phyloP scores from a whole-genome alignment of 805 yeast species.

The Naumovozyma baii region DNA sequence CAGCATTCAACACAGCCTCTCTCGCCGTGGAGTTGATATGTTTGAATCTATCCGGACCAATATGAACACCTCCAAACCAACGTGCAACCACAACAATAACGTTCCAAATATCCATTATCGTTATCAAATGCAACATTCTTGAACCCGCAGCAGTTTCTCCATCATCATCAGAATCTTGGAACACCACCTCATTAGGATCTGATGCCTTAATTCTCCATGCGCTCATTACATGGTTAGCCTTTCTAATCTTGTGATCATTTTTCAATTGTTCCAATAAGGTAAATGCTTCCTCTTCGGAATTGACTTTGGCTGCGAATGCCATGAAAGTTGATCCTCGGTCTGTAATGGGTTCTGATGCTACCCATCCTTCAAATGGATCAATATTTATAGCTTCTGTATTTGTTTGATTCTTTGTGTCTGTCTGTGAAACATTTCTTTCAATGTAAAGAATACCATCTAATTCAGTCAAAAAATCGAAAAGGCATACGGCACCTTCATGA shows the following conservation, averaged over 20 bases:
- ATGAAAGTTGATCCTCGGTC: slow-evolving; percentile 84
- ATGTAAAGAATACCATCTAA: slow-evolving; percentile 43
- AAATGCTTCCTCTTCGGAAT: slow-evolving; percentile 59
- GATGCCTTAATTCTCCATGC: slow-evolving; percentile 66
- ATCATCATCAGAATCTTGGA: slow-evolving; percentile 90
- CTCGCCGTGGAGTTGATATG: slow-evolving; percentile 86
- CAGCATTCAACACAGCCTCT: slow-evolving; percentile 66
- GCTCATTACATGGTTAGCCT: slow-evolving; percentile 71
- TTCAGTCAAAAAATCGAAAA: slow-evolving; percentile 70
- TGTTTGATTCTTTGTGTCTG: slow-evolving; percentile 5
- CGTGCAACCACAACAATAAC: slow-evolving; percentile 74
- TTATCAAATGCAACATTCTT: slow-evolving; percentile 65
- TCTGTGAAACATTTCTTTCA: slow-evolving; percentile 20
- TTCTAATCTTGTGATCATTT: slow-evolving; percentile 54
- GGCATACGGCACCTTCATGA: slow-evolving; percentile 53
- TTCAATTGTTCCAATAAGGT: slow-evolving; percentile 42
- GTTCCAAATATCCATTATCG: slow-evolving; percentile 73
- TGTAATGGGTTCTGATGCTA: slow-evolving; percentile 58
- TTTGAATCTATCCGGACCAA: slow-evolving; percentile 90
- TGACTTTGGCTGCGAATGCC: slow-evolving; percentile 58
- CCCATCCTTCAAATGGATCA: slow-evolving; percentile 66
- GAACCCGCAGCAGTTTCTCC: slow-evolving; percentile 97
- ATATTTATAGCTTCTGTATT: slow-evolving; percentile 10
- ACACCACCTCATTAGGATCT: slow-evolving; percentile 38
- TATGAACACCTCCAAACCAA: slow-evolving; percentile 87